Conservation (phyloP, 441 rosid genomes). For the Pelargonium citronellum region DNA sequence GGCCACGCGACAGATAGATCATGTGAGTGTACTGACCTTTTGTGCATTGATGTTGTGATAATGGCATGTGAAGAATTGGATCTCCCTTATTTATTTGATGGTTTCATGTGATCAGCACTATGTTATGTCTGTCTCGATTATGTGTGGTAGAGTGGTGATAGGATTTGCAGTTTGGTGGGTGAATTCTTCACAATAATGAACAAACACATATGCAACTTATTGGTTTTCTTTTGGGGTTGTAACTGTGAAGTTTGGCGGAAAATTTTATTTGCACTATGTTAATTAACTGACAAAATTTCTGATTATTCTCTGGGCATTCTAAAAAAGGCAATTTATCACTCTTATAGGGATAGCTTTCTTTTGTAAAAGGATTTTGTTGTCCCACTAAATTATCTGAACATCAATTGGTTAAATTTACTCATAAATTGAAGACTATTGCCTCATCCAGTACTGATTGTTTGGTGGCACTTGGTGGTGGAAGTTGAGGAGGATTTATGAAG, state of each 20-base stretch:
- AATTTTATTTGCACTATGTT: too few relatives aligned
- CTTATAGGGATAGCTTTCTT: neutral
- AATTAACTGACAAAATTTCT: neutral
- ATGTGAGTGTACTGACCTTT: slow-evolving; percentile 45
- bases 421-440: neutral
- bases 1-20: slow-evolving; percentile 91
- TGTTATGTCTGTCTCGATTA: neutral
- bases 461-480: neutral
- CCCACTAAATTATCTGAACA: neutral
- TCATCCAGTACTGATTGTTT: neutral
- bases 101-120: neutral
- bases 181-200: too few relatives aligned
- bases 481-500: neutral
- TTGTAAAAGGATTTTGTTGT: neutral
- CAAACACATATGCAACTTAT: too few relatives aligned
- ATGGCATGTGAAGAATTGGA: neutral
- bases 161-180: too few relatives aligned
- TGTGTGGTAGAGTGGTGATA: too few relatives aligned
- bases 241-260: too few relatives aligned
- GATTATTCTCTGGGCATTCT: neutral
- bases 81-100: neutral
- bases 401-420: neutral
- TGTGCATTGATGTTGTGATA: slow-evolving; percentile 8
- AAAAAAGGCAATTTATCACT: neutral
- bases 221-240: too few relatives aligned